Evolutionary conservation across 179 eudicot genomes (phyloP), one percentile per base, ranked within the genome.

Genomic region (Carnegiea gigantea): DNA sequence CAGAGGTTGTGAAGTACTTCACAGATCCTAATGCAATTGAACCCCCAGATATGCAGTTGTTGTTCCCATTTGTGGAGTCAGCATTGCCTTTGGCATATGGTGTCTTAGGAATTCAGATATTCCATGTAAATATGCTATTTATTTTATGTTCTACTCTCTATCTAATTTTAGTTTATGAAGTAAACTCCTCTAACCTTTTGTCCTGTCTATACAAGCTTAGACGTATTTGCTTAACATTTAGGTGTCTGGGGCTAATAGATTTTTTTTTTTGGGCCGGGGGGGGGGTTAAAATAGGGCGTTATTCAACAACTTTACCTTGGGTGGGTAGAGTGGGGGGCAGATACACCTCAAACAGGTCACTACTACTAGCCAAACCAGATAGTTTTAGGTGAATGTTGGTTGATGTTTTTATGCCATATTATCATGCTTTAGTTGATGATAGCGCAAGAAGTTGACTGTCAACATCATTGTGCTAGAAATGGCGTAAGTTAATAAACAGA

Each of bases 81-180:
- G 98, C 99, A 83, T 72, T 96, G 83, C 99, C 98, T 70, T 80
- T 94, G 51, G 98, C 99, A 70, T 96, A 94, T 86, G 99, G 98
- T 64, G 98, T 96, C 48, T 84, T 94, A 82, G 97, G 98, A 67
- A 92, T 94, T 86, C 99, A 96, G 84, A 83, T 96, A 75, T 93
- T 96, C 82, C 99, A 96, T 86, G 99, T 96, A 89, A 90, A 90
- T 40, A 65, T 54, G 40, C 26, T 73, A 64, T 75, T 71, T 65
- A 43, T 79, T 71, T 49, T 80, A 76, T 79, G 78, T 30, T 49
- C 53, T 3, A 9, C 23, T 20, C 17, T 54, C 44, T 26, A 23
- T 49, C 12, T 75, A 53, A 36, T 44, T 82, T 60, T 62, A 6
- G 6, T 62, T 79, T 54, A 33, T 76, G 40, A 67, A 65, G n/a